A percentile compares a stretch with the other conserved stretches of the same genome.
These are phyloP conservation scores for Ganoderma resinaceum DNA, from an alignment of 1,284 basidiomycete species.

Conservation along the genomic window DNA sequence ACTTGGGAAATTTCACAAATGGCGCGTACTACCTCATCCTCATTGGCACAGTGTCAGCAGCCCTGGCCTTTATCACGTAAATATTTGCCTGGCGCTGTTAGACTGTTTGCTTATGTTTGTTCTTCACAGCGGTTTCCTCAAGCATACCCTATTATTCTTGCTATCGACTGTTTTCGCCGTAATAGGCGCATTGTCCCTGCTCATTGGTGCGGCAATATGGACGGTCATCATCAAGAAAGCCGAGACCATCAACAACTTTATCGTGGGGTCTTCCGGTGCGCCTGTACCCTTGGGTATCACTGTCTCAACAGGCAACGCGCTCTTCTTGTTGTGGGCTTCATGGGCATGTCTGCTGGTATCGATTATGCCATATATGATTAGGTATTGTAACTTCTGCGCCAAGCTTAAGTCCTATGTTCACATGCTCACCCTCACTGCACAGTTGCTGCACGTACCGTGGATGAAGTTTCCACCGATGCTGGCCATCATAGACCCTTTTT, in stretches of 20 bases:
- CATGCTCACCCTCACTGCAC: conserved; percentile 12
- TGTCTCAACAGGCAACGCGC: conserved; percentile 64
- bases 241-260: conserved; percentile 60
- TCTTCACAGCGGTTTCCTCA: conserved; percentile 66
- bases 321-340: conserved; percentile 74
- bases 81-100: conserved; percentile 45
- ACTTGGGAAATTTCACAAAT: conserved; percentile 66
- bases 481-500: conserved; percentile 9
- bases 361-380: conserved; percentile 76
- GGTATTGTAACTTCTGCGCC: conserved; percentile 40
- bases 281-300: conserved; percentile 63
- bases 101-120: conserved; percentile 8
- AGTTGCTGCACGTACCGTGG: conserved; percentile 79
- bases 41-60: conserved; percentile 72
- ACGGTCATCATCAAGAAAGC: conserved; percentile 74
- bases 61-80: conserved; percentile 63
- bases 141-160: conserved; percentile 71
- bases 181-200: conserved; percentile 64
- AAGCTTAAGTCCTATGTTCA: background rate
- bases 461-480: conserved; percentile 40
- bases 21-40: conserved; percentile 80
- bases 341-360: conserved; percentile 70
- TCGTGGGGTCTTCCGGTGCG: conserved; percentile 47
- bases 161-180: conserved; percentile 69
- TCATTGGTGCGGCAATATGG: conserved; percentile 79